Evolutionary conservation across 2,329 filamentous ascomycete species (phyloP).

Genomic region (Blastomyces gilchristii): DNA sequence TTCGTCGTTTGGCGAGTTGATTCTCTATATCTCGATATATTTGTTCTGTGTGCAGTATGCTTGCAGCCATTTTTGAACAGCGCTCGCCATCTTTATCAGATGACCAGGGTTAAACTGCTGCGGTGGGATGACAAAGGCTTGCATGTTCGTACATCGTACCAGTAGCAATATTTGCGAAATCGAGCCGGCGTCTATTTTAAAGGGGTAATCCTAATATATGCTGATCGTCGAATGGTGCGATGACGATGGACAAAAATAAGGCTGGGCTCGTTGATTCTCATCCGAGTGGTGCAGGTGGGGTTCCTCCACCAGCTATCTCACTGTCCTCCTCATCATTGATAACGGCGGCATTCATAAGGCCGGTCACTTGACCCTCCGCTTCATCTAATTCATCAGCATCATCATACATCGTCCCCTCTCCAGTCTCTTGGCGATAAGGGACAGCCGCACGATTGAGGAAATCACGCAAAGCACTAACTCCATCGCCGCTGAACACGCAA

Average conservation of each 20-base stretch:
- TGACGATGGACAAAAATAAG: not conserved
- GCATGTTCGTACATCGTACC: not conserved
- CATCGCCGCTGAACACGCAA: conserved; percentile 88
- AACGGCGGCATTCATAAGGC: conserved; percentile 33
- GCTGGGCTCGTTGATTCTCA: not conserved
- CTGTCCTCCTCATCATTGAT: conserved; percentile 34
- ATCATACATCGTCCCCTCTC: conserved; percentile 36
- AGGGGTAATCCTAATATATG: not conserved
- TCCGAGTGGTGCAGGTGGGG: conserved; percentile 17
- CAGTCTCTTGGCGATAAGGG: conserved; percentile 23
- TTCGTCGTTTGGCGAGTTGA: not conserved
- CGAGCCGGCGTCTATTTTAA: not conserved
- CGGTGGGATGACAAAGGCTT: not conserved
- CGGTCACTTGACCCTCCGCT: conserved; percentile 33
- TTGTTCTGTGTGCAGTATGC: not conserved
- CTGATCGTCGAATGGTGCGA: not conserved
- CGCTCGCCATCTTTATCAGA: not conserved
- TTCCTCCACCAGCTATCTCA: conserved; percentile 13
- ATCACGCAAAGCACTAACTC: conserved; percentile 65
- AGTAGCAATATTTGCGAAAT: conserved; percentile 3
- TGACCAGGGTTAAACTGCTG: not conserved
- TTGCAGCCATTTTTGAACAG: not conserved
- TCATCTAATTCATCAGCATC: conserved; percentile 36
- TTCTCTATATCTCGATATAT: conserved; percentile 3
- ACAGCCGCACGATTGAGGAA: conserved; percentile 54